Percentiles rank a stretch among this genome's conserved stretches.
phyloP scores from a whole-genome alignment of 768 basidiomycete genomes.

The Suillus fuscotomentosus region DNA sequence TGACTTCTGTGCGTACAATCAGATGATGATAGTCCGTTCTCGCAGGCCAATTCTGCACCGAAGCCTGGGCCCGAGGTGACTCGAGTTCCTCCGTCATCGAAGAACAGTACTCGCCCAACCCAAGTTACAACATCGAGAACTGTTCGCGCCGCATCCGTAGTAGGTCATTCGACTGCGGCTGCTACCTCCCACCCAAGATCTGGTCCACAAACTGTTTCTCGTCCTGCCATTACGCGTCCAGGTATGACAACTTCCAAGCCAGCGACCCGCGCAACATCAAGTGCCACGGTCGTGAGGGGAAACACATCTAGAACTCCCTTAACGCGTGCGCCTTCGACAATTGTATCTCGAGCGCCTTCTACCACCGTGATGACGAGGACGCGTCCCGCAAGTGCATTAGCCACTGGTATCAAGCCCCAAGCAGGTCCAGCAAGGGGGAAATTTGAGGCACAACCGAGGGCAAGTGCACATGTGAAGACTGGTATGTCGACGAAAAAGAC shows the following conservation, averaged over 20 bases:
- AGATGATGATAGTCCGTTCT: slow-evolving; percentile 32
- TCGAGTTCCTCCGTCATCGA: background rate
- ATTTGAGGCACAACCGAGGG: background rate
- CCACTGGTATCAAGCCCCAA: background rate
- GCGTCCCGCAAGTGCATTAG: slow-evolving; percentile 10
- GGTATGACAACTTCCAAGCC: background rate
- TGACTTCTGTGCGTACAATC: background rate
- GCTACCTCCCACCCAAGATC: background rate
- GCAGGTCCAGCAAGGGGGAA: background rate
- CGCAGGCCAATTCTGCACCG: slow-evolving; percentile 10
- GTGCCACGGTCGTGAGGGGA: background rate
- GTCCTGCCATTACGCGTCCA: background rate
- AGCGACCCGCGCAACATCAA: background rate
- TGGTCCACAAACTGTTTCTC: background rate
- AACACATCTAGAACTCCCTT: slow-evolving; percentile 4
- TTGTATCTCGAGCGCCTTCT: slow-evolving; percentile 11
- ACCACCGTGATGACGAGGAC: slow-evolving; percentile 11
- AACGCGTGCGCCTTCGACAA: slow-evolving; percentile 11
- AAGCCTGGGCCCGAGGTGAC: background rate
- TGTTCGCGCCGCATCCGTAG: background rate
- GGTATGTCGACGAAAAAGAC: slow-evolving; percentile 30
- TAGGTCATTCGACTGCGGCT: background rate
- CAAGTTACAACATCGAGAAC: background rate
- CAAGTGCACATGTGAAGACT: background rate
- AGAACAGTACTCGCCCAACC: background rate